These are phyloP conservation scores for Candida taoyuanica DNA, from an alignment of 805 yeast species.

Conservation along the genomic window DNA sequence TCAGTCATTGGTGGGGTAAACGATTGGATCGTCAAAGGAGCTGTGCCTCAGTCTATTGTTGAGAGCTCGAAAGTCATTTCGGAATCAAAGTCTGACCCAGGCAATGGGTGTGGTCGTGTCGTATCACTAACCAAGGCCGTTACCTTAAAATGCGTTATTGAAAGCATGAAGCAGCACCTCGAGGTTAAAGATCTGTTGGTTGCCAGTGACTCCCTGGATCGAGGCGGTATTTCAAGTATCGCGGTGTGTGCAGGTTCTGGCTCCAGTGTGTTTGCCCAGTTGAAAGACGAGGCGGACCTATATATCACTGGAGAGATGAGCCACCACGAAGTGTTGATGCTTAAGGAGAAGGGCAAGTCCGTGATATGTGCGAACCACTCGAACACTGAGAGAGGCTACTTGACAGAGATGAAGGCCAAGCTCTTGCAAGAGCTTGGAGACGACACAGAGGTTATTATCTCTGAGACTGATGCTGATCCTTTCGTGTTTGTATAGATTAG, in stretches of 20 bases:
- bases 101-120: slow-evolving; percentile 80
- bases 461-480: slow-evolving; percentile 24
- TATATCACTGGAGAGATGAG: slow-evolving; percentile 89
- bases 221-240: slow-evolving; percentile 41
- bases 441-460: slow-evolving; percentile 14
- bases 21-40: slow-evolving; percentile 77
- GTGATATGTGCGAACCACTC: slow-evolving; percentile 85
- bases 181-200: slow-evolving; percentile 58
- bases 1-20: slow-evolving; percentile 92
- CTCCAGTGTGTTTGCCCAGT: slow-evolving; percentile 77
- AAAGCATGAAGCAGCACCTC: slow-evolving; percentile 49
- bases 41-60: slow-evolving; percentile 31
- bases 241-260: slow-evolving; percentile 98
- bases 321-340: slow-evolving; percentile 81
- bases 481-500: slow-evolving; percentile 13
- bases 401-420: slow-evolving; percentile 47
- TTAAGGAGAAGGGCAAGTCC: slow-evolving; percentile 64
- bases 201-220: slow-evolving; percentile 35
- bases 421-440: slow-evolving; percentile 11
- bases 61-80: slow-evolving; percentile 36
- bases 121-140: slow-evolving; percentile 44
- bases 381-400: slow-evolving; percentile 87
- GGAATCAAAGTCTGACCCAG: slow-evolving; percentile 35
- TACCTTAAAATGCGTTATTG: slow-evolving; percentile 41
- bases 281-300: slow-evolving; percentile 46